A percentile compares a stretch with the other conserved stretches of the same genome.
Evolutionary conservation across 768 basidiomycete species (phyloP).

Genomic region (Kwoniella shandongensis): DNA sequence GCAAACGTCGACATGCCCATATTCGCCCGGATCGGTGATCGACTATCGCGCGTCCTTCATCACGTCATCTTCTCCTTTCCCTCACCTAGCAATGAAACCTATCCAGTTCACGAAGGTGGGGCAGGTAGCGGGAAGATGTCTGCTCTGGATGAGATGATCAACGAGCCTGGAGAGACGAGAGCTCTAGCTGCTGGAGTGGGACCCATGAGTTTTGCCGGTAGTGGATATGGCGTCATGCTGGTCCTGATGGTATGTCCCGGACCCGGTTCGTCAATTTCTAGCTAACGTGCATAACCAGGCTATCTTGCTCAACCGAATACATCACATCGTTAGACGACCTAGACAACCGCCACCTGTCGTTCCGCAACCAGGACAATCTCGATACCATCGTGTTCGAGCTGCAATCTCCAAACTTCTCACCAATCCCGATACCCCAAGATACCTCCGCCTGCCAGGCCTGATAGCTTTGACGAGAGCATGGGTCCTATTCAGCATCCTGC

Average conservation of each 20-base stretch:
- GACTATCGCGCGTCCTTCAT: constrained; percentile 37
- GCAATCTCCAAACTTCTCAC: constrained; percentile 24
- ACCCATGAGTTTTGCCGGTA: constrained; percentile 42
- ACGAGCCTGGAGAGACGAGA: constrained; percentile 43
- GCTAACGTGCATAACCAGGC: constrained; percentile 22
- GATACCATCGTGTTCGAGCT: constrained; percentile 19
- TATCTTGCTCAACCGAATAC: constrained; percentile 46
- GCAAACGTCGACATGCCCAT: constrained; percentile 26
- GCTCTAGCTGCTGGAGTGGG: constrained; percentile 46
- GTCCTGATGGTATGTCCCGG: constrained; percentile 41
- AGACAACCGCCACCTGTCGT: constrained; percentile 29
- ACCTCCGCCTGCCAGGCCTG: constrained; percentile 42
- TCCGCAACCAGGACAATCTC: constrained; percentile 29
- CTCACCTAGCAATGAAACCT: constrained; percentile 27
- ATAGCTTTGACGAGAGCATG: constrained; percentile 37
- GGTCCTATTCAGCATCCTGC: constrained; percentile 38
- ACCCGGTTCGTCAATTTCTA: too few species aligned
- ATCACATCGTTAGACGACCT: constrained; percentile 47
- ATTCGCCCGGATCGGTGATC: constrained; percentile 32
- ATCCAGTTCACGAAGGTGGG: constrained; percentile 2
- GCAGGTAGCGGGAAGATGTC: background rate
- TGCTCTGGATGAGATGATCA: constrained; percentile 12
- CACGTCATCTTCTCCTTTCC: constrained; percentile 44
- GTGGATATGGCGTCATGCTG: constrained; percentile 47
- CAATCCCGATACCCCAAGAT: constrained; percentile 24